Base-by-base conservation (phyloP, 2,329 filamentous ascomycete species). In the Neurospora crassa region DNA sequence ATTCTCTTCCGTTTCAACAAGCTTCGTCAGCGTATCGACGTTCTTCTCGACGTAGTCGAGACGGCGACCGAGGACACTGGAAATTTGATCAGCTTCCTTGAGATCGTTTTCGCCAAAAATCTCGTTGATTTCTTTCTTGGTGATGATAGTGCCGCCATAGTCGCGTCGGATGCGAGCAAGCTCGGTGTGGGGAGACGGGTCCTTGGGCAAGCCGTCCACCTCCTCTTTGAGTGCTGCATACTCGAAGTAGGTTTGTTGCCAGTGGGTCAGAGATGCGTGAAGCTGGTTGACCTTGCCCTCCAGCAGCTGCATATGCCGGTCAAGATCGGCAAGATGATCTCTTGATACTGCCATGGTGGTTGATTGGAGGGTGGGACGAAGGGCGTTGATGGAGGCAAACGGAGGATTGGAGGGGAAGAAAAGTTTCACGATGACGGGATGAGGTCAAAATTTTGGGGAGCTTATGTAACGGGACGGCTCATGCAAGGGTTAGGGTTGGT, bases 21-120 rank as follows among this genome's bases (percentile, higher is more conserved):
- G 90, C 77, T 91, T 93, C 78, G 91, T 88, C 71, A 97, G 83
- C 0, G 89, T 91, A 68, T 86, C 82, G 70, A 95, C 87, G 80
- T 97, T 98, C 78, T 91, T 89, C 77, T 90, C 88, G 70, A 97
- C 93, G 80, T 98, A 98, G 79, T 97, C 94, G 78, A 97, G 88
- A 59, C 96, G 88, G 71, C 92, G 89, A 29, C 88, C 86, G 67
- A 97, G 85, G 34, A 92, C 81, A 76, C 88, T 87, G 73, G 90
- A 79, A 71, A 96, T 87, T 78, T 94, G 90, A 69, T 85, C 82
- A 72, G 84, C 83, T 67, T 84, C 84, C 76, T 89, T 87, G 63
- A 81, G 78, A 68, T 81, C 81, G 20, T 79, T 73, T 67, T 79
- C 80, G 59, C 79, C 84, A 79, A 82, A 84, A 74, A 78, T 89